Evolutionary conservation across 441 rosid genomes (phyloP).

Genomic region (Flueggea neowawraea): DNA sequence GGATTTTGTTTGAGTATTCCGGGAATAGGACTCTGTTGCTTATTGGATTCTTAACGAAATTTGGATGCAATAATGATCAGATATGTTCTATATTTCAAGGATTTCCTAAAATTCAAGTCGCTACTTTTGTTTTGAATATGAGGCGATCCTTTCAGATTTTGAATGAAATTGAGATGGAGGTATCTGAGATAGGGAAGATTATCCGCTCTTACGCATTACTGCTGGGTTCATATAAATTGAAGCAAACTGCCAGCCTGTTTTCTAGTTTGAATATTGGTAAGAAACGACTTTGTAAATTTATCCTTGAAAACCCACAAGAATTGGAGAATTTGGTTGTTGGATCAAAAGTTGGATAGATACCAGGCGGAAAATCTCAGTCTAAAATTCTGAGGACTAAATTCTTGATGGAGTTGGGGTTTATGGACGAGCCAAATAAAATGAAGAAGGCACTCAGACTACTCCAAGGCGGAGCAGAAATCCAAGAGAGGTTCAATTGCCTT

Average conservation of each 20-base stretch:
- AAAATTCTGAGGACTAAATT: conserved; percentile 50
- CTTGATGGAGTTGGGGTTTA: conserved; percentile 54
- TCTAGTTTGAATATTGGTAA: conserved; percentile 51
- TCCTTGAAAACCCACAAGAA: conserved; percentile 63
- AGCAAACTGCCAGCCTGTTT: conserved; percentile 47
- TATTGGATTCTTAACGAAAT: conserved; percentile 52
- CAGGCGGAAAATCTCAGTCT: conserved; percentile 26
- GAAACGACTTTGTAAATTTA: conserved; percentile 42
- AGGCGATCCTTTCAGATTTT: conserved; percentile 48
- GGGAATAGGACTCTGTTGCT: conserved; percentile 41
- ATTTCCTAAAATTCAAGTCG: conserved; percentile 33
- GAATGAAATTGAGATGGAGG: conserved; percentile 61
- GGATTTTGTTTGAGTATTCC: conserved; percentile 57
- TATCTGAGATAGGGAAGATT: conserved; percentile 44
- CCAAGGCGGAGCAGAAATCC: conserved; percentile 67
- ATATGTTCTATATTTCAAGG: conserved; percentile 41
- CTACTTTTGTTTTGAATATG: conserved; percentile 49
- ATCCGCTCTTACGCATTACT: conserved; percentile 35
- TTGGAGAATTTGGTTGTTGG: conserved; percentile 58
- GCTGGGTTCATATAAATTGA: conserved; percentile 49
- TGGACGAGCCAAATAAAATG: conserved; percentile 35
- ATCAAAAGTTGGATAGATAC: conserved; percentile 30
- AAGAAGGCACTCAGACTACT: conserved; percentile 38
- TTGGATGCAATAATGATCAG: conserved; percentile 43
- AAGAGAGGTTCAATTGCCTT: conserved; percentile 61